Percentiles rank a stretch among this genome's conserved stretches.
phyloP scores from a whole-genome alignment of 1,284 basidiomycete species.

The Cutaneotrichosporon sp. region DNA sequence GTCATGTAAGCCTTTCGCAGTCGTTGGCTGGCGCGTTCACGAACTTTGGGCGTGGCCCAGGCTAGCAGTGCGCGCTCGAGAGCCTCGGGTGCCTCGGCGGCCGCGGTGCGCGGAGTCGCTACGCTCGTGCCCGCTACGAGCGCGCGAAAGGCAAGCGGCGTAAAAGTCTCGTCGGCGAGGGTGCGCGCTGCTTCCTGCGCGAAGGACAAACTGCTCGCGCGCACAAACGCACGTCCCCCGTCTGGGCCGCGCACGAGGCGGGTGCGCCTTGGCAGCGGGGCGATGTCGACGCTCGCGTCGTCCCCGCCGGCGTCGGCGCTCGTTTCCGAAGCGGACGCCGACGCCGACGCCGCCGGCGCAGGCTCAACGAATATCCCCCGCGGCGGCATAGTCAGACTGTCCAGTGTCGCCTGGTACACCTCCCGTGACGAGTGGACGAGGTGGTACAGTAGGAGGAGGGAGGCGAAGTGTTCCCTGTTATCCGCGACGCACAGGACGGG shows the following conservation, averaged over 20 bases:
- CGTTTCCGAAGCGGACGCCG: neutral
- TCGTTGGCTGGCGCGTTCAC: conserved; percentile 29
- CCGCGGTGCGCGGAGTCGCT: neutral
- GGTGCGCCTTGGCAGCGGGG: neutral
- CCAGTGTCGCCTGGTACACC: conserved; percentile 3
- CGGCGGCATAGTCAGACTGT: conserved; percentile 3
- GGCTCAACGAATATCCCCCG: neutral
- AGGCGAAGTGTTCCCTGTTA: conserved; percentile 26
- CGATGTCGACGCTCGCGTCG: neutral
- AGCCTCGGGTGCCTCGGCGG: neutral
- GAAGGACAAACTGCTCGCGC: neutral
- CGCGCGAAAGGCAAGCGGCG: conserved; percentile 28
- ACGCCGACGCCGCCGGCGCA: neutral
- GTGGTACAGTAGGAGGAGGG: conserved; percentile 34
- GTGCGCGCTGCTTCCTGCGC: conserved; percentile 12
- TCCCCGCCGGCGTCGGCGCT: too few species aligned
- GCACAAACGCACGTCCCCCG: neutral
- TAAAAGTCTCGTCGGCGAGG: conserved; percentile 27
- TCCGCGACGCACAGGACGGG: neutral
- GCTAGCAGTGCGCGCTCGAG: conserved; percentile 29
- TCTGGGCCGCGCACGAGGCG: neutral
- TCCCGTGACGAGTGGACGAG: conserved; percentile 22
- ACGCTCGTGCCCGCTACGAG: conserved; percentile 1
- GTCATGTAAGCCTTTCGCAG: conserved; percentile 31
- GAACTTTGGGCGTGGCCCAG: conserved; percentile 27